Evolutionary conservation across 2,329 filamentous ascomycete species (phyloP).

Genomic region (Paracoccidioides lutzii): DNA sequence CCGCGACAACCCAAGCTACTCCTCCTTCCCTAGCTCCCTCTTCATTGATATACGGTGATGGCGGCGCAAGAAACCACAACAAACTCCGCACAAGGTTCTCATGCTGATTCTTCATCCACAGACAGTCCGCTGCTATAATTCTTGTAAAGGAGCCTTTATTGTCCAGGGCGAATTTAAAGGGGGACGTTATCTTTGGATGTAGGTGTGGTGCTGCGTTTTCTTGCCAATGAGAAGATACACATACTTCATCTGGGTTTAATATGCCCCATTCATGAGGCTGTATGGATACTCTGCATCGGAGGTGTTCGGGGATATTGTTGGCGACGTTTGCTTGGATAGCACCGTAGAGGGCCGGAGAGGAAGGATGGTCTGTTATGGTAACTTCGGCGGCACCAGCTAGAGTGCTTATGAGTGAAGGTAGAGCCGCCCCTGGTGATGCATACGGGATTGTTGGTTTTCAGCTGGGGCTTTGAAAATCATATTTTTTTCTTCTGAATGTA

Average conservation of each 20-base stretch:
- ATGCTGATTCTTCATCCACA: constrained; percentile 48
- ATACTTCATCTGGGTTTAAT: constrained; percentile 16
- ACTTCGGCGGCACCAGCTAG: constrained; percentile 28
- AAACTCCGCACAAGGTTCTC: constrained; percentile 43
- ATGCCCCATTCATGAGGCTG: constrained; percentile 44
- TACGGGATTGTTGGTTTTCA: constrained; percentile 1
- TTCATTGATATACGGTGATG: constrained; percentile 52
- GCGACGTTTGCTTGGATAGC: constrained; percentile 36
- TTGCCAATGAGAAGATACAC: background rate
- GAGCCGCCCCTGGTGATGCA: constrained; percentile 23
- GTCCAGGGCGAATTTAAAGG: constrained; percentile 24
- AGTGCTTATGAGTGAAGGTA: constrained; percentile 28
- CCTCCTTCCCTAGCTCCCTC: constrained; percentile 41
- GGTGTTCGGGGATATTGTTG: constrained; percentile 28
- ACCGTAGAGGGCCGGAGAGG: constrained; percentile 28
- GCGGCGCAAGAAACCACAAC: constrained; percentile 40
- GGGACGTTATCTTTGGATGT: background rate
- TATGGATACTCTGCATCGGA: constrained; percentile 21
- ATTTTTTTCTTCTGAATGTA: background rate
- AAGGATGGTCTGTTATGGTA: constrained; percentile 40
- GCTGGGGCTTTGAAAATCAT: background rate
- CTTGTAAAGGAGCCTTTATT: constrained; percentile 36
- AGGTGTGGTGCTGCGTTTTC: background rate
- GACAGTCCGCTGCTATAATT: constrained; percentile 48
- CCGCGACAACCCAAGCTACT: constrained; percentile 37